Base-by-base conservation (phyloP, 139 green algal genomes). In the Chlamydomonas sp. region DNA sequence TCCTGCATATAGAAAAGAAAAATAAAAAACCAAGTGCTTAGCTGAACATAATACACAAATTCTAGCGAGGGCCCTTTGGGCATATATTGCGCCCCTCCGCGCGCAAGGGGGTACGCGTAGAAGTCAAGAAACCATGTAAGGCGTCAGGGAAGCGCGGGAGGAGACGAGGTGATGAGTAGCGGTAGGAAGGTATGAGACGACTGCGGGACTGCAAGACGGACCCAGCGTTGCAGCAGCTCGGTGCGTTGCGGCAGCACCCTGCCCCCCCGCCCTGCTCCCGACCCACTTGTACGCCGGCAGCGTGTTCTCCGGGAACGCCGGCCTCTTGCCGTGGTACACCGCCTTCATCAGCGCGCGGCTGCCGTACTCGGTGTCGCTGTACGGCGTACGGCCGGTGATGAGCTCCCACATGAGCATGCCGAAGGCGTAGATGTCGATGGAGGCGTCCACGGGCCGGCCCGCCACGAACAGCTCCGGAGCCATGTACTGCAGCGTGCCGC, bases 331-430 rank as follows among this genome's bases (percentile, higher is more conserved):
- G 61, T 87, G 82, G 49, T 80, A 87, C 2, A 87, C 82, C 4
- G 82, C 82, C 82, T 87, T 87, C 82, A 87, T 87, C 9, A 87
- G 82, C 71, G 82, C 68, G 1, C 82, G 71, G 14, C 71, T 80
- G 82, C 67, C 64, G 82, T 87, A 87, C n/a, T 87, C 82, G 62
- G 15, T 74, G 3, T 87, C 82, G n/a, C 71, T 80, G 82, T 87
- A 87, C 61, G 82, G 82, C 61, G 82, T 87, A 18, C 67, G 66
- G 60, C 82, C 82, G 3, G 82, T 87, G 2, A 80, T 80, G 1
- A 87, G 72, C 72, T 87, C 82, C 82, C 82, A 87, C 82, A 87
- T 87, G 58, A 87, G 82, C 82, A 87, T 80, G 71, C 82, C 82
- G 10, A 87, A 80, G 1, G 82, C 82, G 62, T 80, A 87, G 20